A percentile compares a stretch with the other conserved stretches of the same genome.
These are phyloP conservation scores for Oemleria cerasiformis DNA, from an alignment of 306 rosid genomes.

Conservation along the genomic window DNA sequence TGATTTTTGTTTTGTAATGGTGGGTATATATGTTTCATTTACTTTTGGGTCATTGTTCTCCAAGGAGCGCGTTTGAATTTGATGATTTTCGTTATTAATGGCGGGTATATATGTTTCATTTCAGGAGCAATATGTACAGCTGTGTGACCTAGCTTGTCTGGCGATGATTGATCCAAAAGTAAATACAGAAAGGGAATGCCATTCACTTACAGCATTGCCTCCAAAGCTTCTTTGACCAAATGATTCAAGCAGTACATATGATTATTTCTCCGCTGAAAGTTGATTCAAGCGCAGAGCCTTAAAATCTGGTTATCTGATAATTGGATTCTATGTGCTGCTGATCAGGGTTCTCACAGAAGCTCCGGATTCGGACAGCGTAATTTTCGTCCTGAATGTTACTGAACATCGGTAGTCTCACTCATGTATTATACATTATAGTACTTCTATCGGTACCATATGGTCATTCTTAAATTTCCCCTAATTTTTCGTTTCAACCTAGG, in stretches of 20 bases:
- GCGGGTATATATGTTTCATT: slow-evolving; percentile 6
- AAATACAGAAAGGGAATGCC: slow-evolving; percentile 17
- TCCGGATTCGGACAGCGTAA: neutral
- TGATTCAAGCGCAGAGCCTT: slow-evolving; percentile 18
- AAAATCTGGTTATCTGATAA: slow-evolving; percentile 7
- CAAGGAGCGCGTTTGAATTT: neutral
- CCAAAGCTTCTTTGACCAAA: slow-evolving; percentile 16
- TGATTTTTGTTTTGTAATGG: too few species aligned
- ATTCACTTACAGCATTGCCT: neutral
- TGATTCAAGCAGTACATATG: slow-evolving; percentile 10
- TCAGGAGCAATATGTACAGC: slow-evolving; percentile 68
- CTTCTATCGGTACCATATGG: neutral
- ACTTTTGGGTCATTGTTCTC: neutral
- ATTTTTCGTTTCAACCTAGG: neutral
- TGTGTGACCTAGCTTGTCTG: slow-evolving; percentile 36
- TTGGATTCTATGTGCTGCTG: slow-evolving; percentile 8
- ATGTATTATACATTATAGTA: neutral
- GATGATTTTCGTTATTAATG: neutral
- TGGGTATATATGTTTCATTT: too few species aligned
- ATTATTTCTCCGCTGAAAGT: neutral
- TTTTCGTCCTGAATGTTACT: neutral
- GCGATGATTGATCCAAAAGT: neutral
- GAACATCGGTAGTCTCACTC: neutral
- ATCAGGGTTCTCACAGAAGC: slow-evolving; percentile 18
- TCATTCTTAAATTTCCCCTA: neutral